Evolutionary conservation across 208 protist genomes (phyloP).

Genomic region (Leishmania major): DNA sequence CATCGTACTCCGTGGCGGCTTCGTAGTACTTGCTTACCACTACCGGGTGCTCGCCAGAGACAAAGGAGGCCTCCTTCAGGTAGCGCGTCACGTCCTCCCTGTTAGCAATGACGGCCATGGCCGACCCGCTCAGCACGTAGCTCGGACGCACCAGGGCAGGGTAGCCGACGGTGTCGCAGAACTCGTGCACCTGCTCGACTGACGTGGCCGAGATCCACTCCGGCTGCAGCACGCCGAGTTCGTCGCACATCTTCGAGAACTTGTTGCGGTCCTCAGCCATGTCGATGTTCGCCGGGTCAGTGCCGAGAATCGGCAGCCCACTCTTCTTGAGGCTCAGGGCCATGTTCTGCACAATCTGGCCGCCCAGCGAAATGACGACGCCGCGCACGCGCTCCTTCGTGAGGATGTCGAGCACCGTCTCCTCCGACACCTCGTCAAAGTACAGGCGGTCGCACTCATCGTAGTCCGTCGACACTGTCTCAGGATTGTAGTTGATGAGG

Average conservation of each 20-base stretch:
- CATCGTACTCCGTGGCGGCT: constrained; percentile 98
- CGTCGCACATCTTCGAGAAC: constrained; percentile 94
- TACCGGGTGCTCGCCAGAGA: constrained; percentile 93
- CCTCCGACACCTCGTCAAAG: constrained; percentile 98
- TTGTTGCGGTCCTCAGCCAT: constrained; percentile 97
- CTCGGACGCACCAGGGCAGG: constrained; percentile 96
- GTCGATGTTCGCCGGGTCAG: constrained; percentile 96
- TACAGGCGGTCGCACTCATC: constrained; percentile 98
- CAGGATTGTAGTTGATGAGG: constrained; percentile 99
- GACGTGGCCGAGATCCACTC: constrained; percentile 95
- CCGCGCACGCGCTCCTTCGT: constrained; percentile 91
- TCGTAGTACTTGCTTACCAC: constrained; percentile 98
- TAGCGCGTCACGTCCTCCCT: constrained; percentile 93
- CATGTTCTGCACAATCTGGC: constrained; percentile 99
- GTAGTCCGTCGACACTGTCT: constrained; percentile 99
- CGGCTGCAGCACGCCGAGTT: constrained; percentile 96
- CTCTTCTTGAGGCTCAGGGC: constrained; percentile 91
- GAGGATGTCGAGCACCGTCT: constrained; percentile 97
- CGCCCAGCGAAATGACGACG: constrained; percentile 96
- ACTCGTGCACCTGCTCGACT: constrained; percentile 89
- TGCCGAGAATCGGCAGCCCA: constrained; percentile 96
- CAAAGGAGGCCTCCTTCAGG: constrained; percentile 90
- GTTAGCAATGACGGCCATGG: constrained; percentile 96
- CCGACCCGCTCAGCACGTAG: constrained; percentile 97
- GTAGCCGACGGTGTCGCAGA: constrained; percentile 93